Evolutionary conservation across 495 filamentous ascomycete species (phyloP).

Genomic region (Penicillium goetzii): DNA sequence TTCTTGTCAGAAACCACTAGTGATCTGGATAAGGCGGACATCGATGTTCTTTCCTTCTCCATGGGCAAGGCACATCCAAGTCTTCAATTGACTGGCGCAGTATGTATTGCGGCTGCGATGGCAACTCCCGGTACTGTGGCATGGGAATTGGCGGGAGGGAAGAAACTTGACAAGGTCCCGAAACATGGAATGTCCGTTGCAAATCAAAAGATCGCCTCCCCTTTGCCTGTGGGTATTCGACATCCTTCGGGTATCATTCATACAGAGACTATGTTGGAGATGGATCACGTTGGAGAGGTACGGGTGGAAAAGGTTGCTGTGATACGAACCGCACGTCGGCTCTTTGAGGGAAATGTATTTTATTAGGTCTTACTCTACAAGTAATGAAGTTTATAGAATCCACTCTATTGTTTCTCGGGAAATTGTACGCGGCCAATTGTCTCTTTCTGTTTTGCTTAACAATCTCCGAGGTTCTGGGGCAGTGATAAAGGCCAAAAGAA

Average conservation of each 20-base stretch:
- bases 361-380: neutral
- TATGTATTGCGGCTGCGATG: conserved; percentile 34
- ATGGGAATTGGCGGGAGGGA: conserved; percentile 22
- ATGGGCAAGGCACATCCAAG: conserved; percentile 40
- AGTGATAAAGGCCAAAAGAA: neutral
- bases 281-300: conserved; percentile 11
- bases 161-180: conserved; percentile 3
- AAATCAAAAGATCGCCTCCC: conserved; percentile 13
- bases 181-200: conserved; percentile 26
- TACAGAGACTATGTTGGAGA: conserved; percentile 22
- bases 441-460: neutral
- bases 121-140: conserved; percentile 35
- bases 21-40: conserved; percentile 13
- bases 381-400: neutral
- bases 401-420: no score
- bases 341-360: conserved; percentile 31
- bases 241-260: conserved; percentile 31
- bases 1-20: conserved; percentile 22
- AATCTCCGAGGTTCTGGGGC: neutral
- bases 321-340: conserved; percentile 29
- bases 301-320: conserved; percentile 33
- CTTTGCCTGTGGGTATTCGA: conserved; percentile 21
- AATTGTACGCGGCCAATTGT: no score
- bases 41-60: conserved; percentile 33
- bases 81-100: conserved; percentile 41